Evolutionary conservation across 768 basidiomycete species (phyloP).

Genomic region (Russula earlei): DNA sequence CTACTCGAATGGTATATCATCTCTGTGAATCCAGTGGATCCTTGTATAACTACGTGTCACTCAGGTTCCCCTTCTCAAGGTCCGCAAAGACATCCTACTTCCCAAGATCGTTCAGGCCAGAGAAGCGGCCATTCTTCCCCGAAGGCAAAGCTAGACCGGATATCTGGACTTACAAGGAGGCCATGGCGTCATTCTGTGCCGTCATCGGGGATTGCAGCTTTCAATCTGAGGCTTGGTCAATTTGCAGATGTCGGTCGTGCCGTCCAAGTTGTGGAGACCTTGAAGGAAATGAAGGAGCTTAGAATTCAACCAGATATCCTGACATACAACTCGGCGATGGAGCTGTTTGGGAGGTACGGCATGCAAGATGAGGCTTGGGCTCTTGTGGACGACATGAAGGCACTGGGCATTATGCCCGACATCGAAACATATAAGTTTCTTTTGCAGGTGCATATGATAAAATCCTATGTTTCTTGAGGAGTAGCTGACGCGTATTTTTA

Average conservation of each 20-base stretch:
- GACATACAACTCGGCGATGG: constrained; percentile 27
- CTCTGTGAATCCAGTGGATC: not conserved
- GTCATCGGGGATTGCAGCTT: not conserved
- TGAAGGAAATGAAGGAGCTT: constrained; percentile 15
- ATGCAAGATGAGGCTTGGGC: constrained; percentile 35
- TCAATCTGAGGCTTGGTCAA: constrained; percentile 12
- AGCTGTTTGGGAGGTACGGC: constrained; percentile 30
- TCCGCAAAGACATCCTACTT: not conserved
- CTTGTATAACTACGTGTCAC: not conserved
- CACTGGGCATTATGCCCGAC: constrained; percentile 42
- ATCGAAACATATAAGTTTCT: constrained; percentile 47
- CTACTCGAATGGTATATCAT: constrained; percentile 7
- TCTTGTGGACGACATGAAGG: constrained; percentile 50
- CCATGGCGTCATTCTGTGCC: not conserved
- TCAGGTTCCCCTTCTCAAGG: not conserved
- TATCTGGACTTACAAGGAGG: not conserved
- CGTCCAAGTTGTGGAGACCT: not conserved
- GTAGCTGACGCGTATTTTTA: constrained; percentile 30
- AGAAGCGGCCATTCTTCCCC: not conserved
- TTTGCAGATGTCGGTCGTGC: not conserved
- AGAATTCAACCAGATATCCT: constrained; percentile 9
- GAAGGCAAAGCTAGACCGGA: not conserved
- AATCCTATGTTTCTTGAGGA: constrained; percentile 15
- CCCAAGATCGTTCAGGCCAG: constrained; percentile 1
- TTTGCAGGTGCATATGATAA: constrained; percentile 37